Percentiles rank a stretch among this genome's conserved stretches.
phyloP scores from a whole-genome alignment of 2,329 filamentous ascomycete genomes.

The Talaromyces sp. region DNA sequence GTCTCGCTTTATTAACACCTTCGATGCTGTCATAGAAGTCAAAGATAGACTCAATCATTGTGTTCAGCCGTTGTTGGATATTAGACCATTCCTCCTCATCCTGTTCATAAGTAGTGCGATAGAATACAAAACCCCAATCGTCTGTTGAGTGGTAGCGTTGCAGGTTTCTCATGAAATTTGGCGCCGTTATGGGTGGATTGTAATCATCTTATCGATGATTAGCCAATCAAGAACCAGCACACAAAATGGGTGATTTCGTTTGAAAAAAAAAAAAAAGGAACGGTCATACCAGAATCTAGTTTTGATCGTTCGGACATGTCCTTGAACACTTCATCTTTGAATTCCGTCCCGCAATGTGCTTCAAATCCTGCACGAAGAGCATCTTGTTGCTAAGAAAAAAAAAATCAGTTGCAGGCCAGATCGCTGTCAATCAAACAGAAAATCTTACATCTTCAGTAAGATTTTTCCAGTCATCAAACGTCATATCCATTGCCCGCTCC shows the following conservation, averaged over 20 bases:
- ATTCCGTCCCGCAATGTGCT: constrained; percentile 8
- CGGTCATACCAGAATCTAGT: background rate
- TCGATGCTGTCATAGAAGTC: constrained; percentile 6
- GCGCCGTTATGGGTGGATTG: background rate
- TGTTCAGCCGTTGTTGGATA: background rate
- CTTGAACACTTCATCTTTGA: constrained; percentile 4
- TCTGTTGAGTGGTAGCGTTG: background rate
- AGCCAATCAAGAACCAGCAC: background rate
- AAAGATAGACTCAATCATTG: constrained; percentile 3
- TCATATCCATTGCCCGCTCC: constrained; percentile 7
- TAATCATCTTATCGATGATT: background rate
- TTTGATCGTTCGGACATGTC: constrained; percentile 1
- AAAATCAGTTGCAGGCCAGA: background rate
- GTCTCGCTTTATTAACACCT: constrained; percentile 1
- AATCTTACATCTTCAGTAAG: background rate
- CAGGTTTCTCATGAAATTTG: constrained; percentile 1
- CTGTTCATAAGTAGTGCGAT: constrained; percentile 1
- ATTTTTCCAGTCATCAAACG: background rate
- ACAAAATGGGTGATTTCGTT: background rate
- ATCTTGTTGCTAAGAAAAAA: constrained; percentile 4
- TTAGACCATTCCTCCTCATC: constrained; percentile 1
- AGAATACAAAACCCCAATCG: constrained; percentile 7
- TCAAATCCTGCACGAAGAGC: constrained; percentile 4
- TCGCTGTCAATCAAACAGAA: background rate
- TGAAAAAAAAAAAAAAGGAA: background rate